Evolutionary conservation across 805 yeast genomes (phyloP), one percentile per base, ranked within the genome.

Genomic region (Hanseniaspora meyeri): DNA sequence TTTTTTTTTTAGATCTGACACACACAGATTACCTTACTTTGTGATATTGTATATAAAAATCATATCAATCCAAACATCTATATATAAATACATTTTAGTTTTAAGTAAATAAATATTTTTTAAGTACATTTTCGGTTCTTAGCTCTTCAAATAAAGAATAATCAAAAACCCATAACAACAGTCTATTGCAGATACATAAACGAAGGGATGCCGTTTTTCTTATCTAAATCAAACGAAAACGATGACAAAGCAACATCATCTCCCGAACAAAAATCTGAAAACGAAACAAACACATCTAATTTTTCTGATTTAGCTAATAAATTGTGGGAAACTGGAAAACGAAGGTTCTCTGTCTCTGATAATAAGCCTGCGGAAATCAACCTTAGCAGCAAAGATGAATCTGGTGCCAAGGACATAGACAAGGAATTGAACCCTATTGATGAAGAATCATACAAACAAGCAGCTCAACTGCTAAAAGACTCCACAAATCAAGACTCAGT

Each of bases 361-460:
- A 20, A 34, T 14, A 29, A 2, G 9, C 32, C 31, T 14, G 11
- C n/a, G 5, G 14, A 10, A 14, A 24, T 4, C 12, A 32, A 7
- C 5, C 3, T 17, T 16, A 12, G 9, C 40, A 40, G 42, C 11
- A 19, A 2, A 16, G 37, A 16, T 20, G 16, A 14, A 20, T n/a
- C 29, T 4, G 31, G 5, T 43, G 17, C n/a, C n/a, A 43, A 36
- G 17, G 37, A 43, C n/a, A 4, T 17, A 1, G 48, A 42, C 16
- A 19, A 43, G 9, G 51, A 29, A 11, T 17, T 53, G 10, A 51
- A 53, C 14, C 34, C 40, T 4, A 42, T 46, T 10, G 57, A 53
- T 39, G 57, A 53, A 24, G 47, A 38, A 5, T 46, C 57, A 5
- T 53, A 53, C 31, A 17, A 46, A 46, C 47, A 53, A 20, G 57